phyloP scores from a whole-genome alignment of 306 rosid species.

The Pterocarpus santalinus region DNA sequence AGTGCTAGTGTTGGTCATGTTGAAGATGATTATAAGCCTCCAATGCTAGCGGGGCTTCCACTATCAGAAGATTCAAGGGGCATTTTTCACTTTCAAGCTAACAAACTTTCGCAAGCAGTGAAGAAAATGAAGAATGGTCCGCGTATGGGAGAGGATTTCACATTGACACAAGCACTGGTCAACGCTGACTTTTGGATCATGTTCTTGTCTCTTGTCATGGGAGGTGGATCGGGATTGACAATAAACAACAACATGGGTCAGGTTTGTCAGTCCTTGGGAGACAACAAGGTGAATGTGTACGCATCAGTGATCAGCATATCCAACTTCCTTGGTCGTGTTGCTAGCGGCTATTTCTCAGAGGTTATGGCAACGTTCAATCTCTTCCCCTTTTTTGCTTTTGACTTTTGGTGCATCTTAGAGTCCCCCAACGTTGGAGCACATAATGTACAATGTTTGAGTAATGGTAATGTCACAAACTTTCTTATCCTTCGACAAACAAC shows the following conservation, averaged over 20 bases:
- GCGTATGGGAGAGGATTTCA: slow-evolving; percentile 77
- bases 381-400: background rate
- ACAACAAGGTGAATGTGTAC: slow-evolving; percentile 61
- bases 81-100: slow-evolving; percentile 64
- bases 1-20: slow-evolving; percentile 57
- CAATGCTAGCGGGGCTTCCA: slow-evolving; percentile 61
- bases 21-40: slow-evolving; percentile 58
- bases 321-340: slow-evolving; percentile 93
- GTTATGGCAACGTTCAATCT: slow-evolving; percentile 66
- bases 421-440: background rate
- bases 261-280: slow-evolving; percentile 75
- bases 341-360: slow-evolving; percentile 87
- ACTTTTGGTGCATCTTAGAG: background rate
- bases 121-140: slow-evolving; percentile 74
- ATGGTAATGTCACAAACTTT: too few species aligned
- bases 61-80: slow-evolving; percentile 65
- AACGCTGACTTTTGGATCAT: slow-evolving; percentile 82
- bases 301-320: slow-evolving; percentile 83
- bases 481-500: too few species aligned
- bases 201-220: slow-evolving; percentile 68
- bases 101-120: slow-evolving; percentile 57
- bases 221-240: slow-evolving; percentile 84
- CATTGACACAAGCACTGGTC: slow-evolving; percentile 71
- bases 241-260: slow-evolving; percentile 89
- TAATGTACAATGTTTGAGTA: background rate